These are phyloP conservation scores for Paecilomyces fulvus DNA, from an alignment of 2,329 filamentous ascomycete genomes.

Conservation along the genomic window DNA sequence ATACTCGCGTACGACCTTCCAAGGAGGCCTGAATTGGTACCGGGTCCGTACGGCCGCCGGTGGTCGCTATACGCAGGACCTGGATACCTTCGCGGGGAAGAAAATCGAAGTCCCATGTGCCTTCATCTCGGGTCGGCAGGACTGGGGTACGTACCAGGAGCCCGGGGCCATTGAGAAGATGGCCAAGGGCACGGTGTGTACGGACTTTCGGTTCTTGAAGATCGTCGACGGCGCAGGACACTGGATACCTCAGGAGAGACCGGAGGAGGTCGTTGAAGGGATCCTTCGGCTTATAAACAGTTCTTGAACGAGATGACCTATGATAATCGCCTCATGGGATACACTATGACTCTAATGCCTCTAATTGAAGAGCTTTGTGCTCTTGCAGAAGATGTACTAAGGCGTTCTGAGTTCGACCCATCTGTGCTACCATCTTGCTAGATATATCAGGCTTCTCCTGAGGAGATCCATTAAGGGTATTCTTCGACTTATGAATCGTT, in stretches of 20 bases:
- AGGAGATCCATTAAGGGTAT: conserved; percentile 43
- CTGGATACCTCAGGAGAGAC: conserved; percentile 62
- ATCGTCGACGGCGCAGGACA: conserved; percentile 56
- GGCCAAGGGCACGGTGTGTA: conserved; percentile 38
- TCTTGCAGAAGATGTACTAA: no score
- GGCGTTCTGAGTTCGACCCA: no score
- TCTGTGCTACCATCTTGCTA: no score
- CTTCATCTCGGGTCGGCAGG: conserved; percentile 54
- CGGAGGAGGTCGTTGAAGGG: conserved; percentile 44
- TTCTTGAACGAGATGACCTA: no score
- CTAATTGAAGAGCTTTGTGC: no score
- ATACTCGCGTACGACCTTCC: conserved; percentile 55
- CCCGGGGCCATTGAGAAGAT: conserved; percentile 55
- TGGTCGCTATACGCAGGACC: conserved; percentile 38
- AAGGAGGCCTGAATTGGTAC: conserved; percentile 61
- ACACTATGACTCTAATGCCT: no score
- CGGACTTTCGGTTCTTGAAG: conserved; percentile 44
- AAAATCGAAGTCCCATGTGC: conserved; percentile 53
- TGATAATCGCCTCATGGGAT: no score
- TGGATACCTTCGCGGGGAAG: conserved; percentile 51
- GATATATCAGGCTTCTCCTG: no score
- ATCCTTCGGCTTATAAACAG: conserved; percentile 34
- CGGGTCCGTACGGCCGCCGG: conserved; percentile 47
- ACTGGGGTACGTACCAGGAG: conserved; percentile 63
- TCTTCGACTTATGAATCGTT: conserved; percentile 27